Evolutionary conservation across 1,284 basidiomycete species (phyloP).

Genomic region (Psilocybe mexicana): DNA sequence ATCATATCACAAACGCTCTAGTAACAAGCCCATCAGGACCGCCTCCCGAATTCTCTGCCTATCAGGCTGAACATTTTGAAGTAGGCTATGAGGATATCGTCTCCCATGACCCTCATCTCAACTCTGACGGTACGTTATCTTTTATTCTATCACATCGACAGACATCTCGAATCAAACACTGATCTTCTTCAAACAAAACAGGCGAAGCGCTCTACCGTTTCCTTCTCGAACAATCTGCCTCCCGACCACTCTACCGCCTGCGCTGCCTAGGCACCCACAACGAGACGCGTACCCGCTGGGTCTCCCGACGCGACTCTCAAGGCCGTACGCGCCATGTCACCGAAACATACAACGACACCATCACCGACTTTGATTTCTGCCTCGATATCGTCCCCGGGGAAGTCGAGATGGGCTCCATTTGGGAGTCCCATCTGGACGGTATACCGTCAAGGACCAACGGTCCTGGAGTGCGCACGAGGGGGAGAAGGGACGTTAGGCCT

Average conservation of each 20-base stretch:
- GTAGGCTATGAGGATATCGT: constrained; percentile 52
- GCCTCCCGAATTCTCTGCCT: constrained; percentile 63
- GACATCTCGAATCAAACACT: neutral
- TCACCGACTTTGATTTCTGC: constrained; percentile 67
- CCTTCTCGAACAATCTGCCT: constrained; percentile 55
- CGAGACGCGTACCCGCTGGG: constrained; percentile 53
- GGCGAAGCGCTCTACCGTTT: constrained; percentile 77
- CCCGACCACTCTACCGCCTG: constrained; percentile 49
- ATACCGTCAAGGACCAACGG: neutral
- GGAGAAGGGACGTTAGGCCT: constrained; percentile 5
- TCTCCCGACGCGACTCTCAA: constrained; percentile 39
- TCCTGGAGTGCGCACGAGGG: neutral
- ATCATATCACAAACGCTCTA: neutral
- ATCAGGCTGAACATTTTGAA: constrained; percentile 60
- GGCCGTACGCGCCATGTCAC: constrained; percentile 35
- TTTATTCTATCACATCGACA: neutral
- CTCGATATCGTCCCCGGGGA: constrained; percentile 43
- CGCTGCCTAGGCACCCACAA: constrained; percentile 58
- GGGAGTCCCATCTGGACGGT: neutral
- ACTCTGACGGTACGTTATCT: constrained; percentile 56
- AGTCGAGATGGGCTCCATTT: neutral
- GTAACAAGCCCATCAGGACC: constrained; percentile 23
- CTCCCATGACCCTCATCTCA: constrained; percentile 72
- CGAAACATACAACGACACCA: constrained; percentile 52
- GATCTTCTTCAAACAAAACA: constrained; percentile 24